Conservation (phyloP, 805 yeast genomes). For the Suhomyces sp. region DNA sequence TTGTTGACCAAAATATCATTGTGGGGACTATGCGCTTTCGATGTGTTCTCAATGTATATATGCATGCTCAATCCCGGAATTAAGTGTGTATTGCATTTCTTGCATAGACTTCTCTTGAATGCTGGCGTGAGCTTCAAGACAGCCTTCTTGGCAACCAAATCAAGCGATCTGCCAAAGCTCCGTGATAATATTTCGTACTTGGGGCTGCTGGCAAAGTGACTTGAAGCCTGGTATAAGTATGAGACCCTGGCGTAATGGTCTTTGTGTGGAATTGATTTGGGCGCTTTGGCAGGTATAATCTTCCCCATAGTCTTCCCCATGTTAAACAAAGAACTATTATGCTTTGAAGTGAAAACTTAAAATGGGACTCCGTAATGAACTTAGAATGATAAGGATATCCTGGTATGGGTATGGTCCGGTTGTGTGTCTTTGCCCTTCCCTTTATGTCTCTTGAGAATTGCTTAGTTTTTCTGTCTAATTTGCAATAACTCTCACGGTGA, state of each 20-base stretch:
- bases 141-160: slow-evolving; percentile 61
- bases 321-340: background rate
- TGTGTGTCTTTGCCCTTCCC: background rate
- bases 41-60: slow-evolving; percentile 40
- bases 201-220: slow-evolving; percentile 29
- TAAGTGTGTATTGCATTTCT: slow-evolving; percentile 53
- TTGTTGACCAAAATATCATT: slow-evolving; percentile 47
- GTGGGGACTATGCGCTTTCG: slow-evolving; percentile 26
- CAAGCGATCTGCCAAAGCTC: slow-evolving; percentile 52
- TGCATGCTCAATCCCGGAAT: slow-evolving; percentile 47
- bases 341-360: no score
- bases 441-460: background rate
- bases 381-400: no score
- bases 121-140: slow-evolving; percentile 63
- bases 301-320: slow-evolving; percentile 2
- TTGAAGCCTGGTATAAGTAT: slow-evolving; percentile 56
- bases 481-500: background rate
- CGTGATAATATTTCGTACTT: slow-evolving; percentile 48
- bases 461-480: background rate
- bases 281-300: slow-evolving; percentile 16
- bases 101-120: slow-evolving; percentile 68
- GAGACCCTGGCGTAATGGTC: slow-evolving; percentile 62
- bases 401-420: background rate
- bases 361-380: background rate
- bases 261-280: slow-evolving; percentile 45